Conservation (phyloP, 78 protist genomes). For the Kipferlia bialata region DNA sequence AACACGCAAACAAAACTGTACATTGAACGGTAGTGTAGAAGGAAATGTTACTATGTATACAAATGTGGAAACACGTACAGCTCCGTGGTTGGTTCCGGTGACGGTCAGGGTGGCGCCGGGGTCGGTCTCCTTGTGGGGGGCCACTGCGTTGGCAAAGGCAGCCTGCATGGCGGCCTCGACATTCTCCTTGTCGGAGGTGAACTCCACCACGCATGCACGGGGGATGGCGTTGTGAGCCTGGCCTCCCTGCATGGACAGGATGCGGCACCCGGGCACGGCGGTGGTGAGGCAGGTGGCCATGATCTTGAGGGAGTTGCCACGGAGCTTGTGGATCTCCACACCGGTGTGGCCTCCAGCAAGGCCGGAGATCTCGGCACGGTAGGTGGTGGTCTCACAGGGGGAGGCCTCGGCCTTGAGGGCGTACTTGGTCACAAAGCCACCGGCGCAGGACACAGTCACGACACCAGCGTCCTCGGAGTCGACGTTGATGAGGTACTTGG, state of each 20-base stretch:
- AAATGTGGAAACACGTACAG: too few species aligned
- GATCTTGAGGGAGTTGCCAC: constrained; percentile 16
- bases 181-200: not conserved
- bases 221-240: constrained; percentile 5
- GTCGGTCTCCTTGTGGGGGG: not conserved
- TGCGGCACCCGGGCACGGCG: constrained; percentile 4
- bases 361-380: not conserved
- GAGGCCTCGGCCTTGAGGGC: not conserved
- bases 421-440: constrained; percentile 7
- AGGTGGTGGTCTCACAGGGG: not conserved
- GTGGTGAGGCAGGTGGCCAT: constrained; percentile 8
- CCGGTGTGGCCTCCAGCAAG: constrained; percentile 41
- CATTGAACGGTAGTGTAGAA: too few species aligned
- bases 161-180: not conserved
- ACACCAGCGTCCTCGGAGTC: constrained; percentile 26
- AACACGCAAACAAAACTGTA: too few species aligned
- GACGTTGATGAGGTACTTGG: constrained; percentile 11
- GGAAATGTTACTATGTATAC: too few species aligned
- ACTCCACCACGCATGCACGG: not conserved
- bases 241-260: not conserved
- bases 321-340: constrained; percentile 19
- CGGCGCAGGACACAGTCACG: constrained; percentile 33
- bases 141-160: not conserved
- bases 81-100: too few species aligned
- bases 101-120: not conserved